Conservation (phyloP, 371 early-diverging fungal genomes). For the Mucor ambiguus region DNA sequence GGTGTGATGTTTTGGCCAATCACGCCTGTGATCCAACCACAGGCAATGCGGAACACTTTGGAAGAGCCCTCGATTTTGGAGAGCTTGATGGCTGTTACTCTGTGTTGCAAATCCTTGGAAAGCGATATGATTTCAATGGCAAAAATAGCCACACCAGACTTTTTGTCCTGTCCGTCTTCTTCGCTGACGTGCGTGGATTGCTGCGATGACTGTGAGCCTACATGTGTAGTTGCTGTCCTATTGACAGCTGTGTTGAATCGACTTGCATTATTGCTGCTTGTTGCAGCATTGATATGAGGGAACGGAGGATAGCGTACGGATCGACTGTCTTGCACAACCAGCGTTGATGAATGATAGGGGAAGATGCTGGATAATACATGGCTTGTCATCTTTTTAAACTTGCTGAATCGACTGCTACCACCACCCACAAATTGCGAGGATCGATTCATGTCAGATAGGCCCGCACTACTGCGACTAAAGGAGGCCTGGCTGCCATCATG, state of each 20-base stretch:
- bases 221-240: background rate
- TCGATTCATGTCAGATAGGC: slow-evolving; percentile 20
- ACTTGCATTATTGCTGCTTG: background rate
- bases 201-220: slow-evolving; percentile 9
- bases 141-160: slow-evolving; percentile 42
- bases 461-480: slow-evolving; percentile 18
- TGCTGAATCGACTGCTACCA: slow-evolving; percentile 17
- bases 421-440: slow-evolving; percentile 14
- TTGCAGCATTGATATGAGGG: slow-evolving; percentile 11
- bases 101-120: slow-evolving; percentile 18
- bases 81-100: slow-evolving; percentile 38
- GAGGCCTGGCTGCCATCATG: slow-evolving; percentile 22
- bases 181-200: background rate
- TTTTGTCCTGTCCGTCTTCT: slow-evolving; percentile 12
- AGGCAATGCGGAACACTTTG: slow-evolving; percentile 50
- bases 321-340: slow-evolving; percentile 21
- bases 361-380: slow-evolving; percentile 28
- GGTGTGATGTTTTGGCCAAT: slow-evolving; percentile 26
- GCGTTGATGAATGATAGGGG: slow-evolving; percentile 26
- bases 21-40: slow-evolving; percentile 49
- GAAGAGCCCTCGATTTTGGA: slow-evolving; percentile 43
- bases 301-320: slow-evolving; percentile 18
- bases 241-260: slow-evolving; percentile 5
- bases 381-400: slow-evolving; percentile 28
- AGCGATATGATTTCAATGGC: slow-evolving; percentile 40